Percentiles rank a stretch among this genome's conserved stretches.
Evolutionary conservation across 1,284 basidiomycete genomes (phyloP).

Genomic region (Taiwanofungus camphoratus): DNA sequence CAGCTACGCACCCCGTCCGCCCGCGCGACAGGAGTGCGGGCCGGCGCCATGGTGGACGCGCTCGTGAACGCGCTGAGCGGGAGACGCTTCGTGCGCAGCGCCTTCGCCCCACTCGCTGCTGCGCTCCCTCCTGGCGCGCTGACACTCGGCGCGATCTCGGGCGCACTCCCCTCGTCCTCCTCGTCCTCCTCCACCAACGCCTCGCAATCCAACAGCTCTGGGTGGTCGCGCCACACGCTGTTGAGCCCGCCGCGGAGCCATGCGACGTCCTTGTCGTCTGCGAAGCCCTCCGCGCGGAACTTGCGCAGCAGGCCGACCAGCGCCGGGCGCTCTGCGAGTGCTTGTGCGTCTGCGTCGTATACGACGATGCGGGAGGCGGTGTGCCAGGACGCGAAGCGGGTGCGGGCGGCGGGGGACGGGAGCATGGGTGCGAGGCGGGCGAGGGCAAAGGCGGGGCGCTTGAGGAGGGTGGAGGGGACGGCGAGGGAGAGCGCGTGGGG

Average conservation of each 20-base stretch:
- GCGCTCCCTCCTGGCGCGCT: conserved; percentile 15
- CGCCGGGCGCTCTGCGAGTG: conserved; percentile 60
- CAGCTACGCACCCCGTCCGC: too few relatives aligned
- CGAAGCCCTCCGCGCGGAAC: conserved; percentile 69
- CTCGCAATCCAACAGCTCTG: conserved; percentile 46
- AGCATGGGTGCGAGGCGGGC: conserved; percentile 74
- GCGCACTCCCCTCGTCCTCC: conserved; percentile 33
- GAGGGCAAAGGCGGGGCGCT: conserved; percentile 79
- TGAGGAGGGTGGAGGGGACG: conserved; percentile 91
- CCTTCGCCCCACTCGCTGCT: conserved; percentile 14
- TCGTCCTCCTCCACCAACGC: conserved; percentile 43
- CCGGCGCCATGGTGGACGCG: conserved; percentile 39
- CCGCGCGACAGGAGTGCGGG: conserved; percentile 13
- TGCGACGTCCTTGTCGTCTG: conserved; percentile 46
- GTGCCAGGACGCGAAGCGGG: conserved; percentile 57
- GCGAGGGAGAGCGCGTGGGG: conserved; percentile 80
- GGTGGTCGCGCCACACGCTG: conserved; percentile 53
- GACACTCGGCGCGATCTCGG: conserved; percentile 12
- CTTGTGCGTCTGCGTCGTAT: conserved; percentile 72
- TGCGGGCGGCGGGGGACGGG: conserved; percentile 47
- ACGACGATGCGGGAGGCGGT: conserved; percentile 62
- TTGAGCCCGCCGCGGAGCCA: conserved; percentile 83
- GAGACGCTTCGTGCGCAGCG: conserved; percentile 55
- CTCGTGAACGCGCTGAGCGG: conserved; percentile 61
- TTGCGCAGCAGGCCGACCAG: conserved; percentile 80